phyloP scores from a whole-genome alignment of 108 stramenopile species.

The Skeletonema marinoi region DNA sequence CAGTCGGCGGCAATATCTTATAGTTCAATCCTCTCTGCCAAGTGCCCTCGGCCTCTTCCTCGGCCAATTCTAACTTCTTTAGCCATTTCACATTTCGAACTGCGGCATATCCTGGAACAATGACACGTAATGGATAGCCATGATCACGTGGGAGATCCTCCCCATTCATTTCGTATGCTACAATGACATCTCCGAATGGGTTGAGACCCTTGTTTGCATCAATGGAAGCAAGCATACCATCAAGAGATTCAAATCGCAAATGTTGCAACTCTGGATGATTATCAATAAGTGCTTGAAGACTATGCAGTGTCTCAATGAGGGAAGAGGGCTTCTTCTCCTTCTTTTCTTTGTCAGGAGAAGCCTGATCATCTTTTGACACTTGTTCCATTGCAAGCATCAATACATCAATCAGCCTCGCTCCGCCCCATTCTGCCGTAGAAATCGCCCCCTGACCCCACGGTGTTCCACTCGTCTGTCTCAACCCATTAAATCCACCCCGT shows the following conservation, averaged over 20 bases:
- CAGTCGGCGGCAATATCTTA: constrained; percentile 80
- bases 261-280: constrained; percentile 50
- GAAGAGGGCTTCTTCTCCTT: constrained; percentile 26
- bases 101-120: constrained; percentile 94
- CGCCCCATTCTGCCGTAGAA: constrained; percentile 93
- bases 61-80: constrained; percentile 63
- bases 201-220: constrained; percentile 84
- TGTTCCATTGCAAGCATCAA: constrained; percentile 57
- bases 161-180: constrained; percentile 98
- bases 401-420: constrained; percentile 87
- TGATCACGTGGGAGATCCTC: constrained; percentile 91
- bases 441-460: constrained; percentile 93
- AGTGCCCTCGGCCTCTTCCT: constrained; percentile 70
- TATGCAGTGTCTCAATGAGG: constrained; percentile 26
- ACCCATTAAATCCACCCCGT: constrained; percentile 81
- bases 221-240: constrained; percentile 86
- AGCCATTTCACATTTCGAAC: constrained; percentile 88
- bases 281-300: constrained; percentile 29
- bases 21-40: constrained; percentile 90
- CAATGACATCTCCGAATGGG: constrained; percentile 89
- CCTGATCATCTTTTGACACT: constrained; percentile 55
- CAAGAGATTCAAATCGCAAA: constrained; percentile 84
- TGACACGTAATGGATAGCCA: constrained; percentile 93
- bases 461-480: constrained; percentile 86
- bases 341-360: constrained; percentile 58